These are phyloP conservation scores for Vicia sativa DNA, from an alignment of 306 rosid species.

Conservation along the genomic window DNA sequence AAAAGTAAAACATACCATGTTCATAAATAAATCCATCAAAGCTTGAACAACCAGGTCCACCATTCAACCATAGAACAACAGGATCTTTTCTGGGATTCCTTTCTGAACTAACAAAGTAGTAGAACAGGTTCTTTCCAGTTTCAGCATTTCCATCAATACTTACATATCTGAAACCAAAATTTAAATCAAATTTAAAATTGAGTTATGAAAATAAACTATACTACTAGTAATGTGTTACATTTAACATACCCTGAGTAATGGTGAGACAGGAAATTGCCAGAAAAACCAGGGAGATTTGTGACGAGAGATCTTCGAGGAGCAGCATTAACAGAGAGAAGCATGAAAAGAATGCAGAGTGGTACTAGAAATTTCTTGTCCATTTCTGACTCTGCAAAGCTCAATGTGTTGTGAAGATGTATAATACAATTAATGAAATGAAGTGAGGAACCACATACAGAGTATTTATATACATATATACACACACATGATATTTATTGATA, in stretches of 20 bases:
- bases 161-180: conserved; percentile 38
- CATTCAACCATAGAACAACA: conserved; percentile 85
- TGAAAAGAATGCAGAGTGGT: conserved; percentile 27
- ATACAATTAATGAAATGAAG: background rate
- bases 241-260: conserved; percentile 45
- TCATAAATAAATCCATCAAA: conserved; percentile 86
- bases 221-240: background rate
- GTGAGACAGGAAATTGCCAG: conserved; percentile 34
- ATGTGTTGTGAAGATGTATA: background rate
- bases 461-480: background rate
- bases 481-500: no score
- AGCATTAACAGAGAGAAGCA: conserved; percentile 35
- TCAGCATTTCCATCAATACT: conserved; percentile 41
- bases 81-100: conserved; percentile 71
- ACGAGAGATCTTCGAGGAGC: conserved; percentile 34
- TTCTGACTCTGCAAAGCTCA: conserved; percentile 11
- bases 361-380: conserved; percentile 10
- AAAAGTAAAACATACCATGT: conserved; percentile 53
- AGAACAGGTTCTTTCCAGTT: conserved; percentile 68
- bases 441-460: background rate
- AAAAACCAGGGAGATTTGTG: conserved; percentile 44
- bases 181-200: background rate
- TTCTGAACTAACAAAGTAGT: conserved; percentile 76
- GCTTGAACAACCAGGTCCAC: conserved; percentile 96
- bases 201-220: background rate